Evolutionary conservation across 257 asterid species (phyloP).

Genomic region (Nicotiana benthamiana): DNA sequence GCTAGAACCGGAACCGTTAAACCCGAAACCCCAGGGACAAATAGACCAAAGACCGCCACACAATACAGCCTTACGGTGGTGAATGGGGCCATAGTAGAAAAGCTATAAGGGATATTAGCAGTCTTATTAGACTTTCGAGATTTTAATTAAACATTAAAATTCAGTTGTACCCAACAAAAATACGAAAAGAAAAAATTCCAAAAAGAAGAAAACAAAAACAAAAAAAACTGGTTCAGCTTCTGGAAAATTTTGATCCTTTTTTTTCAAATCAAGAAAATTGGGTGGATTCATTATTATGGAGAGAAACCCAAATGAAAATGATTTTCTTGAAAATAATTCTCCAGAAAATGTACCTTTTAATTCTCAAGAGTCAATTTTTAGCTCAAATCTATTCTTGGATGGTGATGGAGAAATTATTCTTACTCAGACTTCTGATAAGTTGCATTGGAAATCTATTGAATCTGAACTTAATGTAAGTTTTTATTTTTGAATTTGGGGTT

Average conservation of each 20-base stretch:
- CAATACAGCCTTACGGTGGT: too few species aligned
- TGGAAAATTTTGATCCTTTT: not conserved
- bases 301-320: slow-evolving; percentile 27
- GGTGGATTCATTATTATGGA: slow-evolving; percentile 30
- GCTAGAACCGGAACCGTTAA: too few species aligned
- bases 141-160: not conserved
- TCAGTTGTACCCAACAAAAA: not conserved
- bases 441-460: slow-evolving; percentile 63
- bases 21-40: too few species aligned
- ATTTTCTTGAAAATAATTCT: slow-evolving; percentile 28
- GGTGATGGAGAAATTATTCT: slow-evolving; percentile 66
- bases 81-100: not conserved
- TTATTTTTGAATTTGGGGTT: not conserved
- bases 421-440: slow-evolving; percentile 38
- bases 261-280: not conserved
- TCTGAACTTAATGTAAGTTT: slow-evolving; percentile 41
- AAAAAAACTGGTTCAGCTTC: not conserved
- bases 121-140: not conserved
- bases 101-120: not conserved
- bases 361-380: slow-evolving; percentile 30
- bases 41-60: too few species aligned
- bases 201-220: not conserved
- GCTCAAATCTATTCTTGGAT: slow-evolving; percentile 54
- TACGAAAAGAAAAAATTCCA: not conserved
- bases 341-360: slow-evolving; percentile 25